Evolutionary conservation across 2,329 filamentous ascomycete species (phyloP), one percentile per base, ranked within the genome.

Genomic region (Venturia nashicola): DNA sequence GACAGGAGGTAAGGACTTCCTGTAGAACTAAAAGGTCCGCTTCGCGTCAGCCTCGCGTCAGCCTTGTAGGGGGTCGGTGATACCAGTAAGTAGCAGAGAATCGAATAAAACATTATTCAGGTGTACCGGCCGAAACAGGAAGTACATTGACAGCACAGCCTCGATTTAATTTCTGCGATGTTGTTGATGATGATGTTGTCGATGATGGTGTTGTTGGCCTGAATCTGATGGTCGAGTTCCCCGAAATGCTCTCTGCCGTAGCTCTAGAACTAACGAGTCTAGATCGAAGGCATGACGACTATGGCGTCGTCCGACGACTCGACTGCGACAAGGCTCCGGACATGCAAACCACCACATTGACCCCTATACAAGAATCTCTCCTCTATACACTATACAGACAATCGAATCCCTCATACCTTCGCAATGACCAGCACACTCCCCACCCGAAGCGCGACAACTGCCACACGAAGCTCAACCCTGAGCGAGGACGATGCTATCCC

Each of bases 401-500:
- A 51, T 51, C 20, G 46, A 27, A 48, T 14, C 3, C 14, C 23
- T 11, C 9, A 51, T 42, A 39, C 32, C 42, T 16, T 48, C 60
- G 27, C 18, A 61, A 46, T 61, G 43, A 36, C 60, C 20, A 46
- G 54, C 42, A 61, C 32, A 42, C 18, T 64, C 20, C 62, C 62
- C 18, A 64, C 54, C 9, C 46, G 62, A 27, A 64, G 62, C 51
- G 55, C 36, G 20, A 64, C 62, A 34, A 48, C 42, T 16, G 55
- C 55, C 5, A 64, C 62, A 6, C 39, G 55, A 23, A 34, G 39
- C 27, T 64, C 62, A 23, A 61, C 62, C 34, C 20, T 64, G 54
- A 73, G 69, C 65, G 75, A 78, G 57, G 76, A 79, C 54, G 78
- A 79, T 65, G 77, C 77, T 7, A 71, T 80, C 43, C 76, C 78